Evolutionary conservation across 2,329 filamentous ascomycete genomes (phyloP).

Genomic region (Thielaviopsis populi): DNA sequence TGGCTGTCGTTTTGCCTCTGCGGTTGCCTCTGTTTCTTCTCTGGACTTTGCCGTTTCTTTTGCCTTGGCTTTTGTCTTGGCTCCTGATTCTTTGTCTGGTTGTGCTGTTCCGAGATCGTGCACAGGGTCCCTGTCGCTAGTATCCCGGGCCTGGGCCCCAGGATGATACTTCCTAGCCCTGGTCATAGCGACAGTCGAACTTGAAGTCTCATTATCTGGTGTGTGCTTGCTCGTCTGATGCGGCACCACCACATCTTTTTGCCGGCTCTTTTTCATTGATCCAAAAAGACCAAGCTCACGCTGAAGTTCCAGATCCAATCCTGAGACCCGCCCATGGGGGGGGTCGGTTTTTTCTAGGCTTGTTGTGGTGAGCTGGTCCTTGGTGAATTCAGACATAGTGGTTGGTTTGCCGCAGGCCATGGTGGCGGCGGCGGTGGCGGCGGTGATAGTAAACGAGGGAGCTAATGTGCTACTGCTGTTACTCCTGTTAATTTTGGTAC

Average conservation of each 20-base stretch:
- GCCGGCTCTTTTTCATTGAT: background rate
- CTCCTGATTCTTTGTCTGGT: background rate
- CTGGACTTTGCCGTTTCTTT: background rate
- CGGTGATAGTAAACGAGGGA: background rate
- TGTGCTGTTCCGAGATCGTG: constrained; percentile 4
- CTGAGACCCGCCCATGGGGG: background rate
- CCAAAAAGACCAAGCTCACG: constrained; percentile 2
- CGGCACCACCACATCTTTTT: constrained; percentile 1
- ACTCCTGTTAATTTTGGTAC: background rate
- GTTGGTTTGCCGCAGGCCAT: background rate
- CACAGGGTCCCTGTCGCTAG: constrained; percentile 2
- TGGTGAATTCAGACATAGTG: background rate
- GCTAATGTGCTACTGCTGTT: background rate
- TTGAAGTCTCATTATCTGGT: background rate
- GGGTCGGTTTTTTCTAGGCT: background rate
- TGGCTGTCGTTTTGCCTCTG: background rate
- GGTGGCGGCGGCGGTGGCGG: background rate
- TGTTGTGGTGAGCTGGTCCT: background rate
- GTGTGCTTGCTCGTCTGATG: background rate
- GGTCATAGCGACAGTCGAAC: constrained; percentile 2
- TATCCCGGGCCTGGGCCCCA: constrained; percentile 1
- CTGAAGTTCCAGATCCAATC: background rate
- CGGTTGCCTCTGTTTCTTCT: background rate
- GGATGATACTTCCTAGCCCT: constrained; percentile 4
- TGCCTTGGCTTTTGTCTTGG: constrained; percentile 4